Evolutionary conservation across 306 rosid species (phyloP).

Genomic region (Sphenostylis stenocarpa): DNA sequence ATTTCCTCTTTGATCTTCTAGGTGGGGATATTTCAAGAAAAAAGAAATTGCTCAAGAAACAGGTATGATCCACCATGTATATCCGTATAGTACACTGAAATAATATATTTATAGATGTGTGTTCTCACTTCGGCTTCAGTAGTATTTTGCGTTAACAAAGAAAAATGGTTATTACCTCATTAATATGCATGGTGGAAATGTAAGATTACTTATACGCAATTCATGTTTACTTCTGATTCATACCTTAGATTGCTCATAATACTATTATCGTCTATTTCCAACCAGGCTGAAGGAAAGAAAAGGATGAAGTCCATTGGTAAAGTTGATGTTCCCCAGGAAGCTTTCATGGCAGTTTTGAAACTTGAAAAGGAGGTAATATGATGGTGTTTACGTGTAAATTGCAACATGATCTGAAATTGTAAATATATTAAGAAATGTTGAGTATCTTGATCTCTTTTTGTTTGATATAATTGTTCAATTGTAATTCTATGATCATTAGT

Average conservation of each 20-base stretch:
- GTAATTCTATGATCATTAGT: neutral
- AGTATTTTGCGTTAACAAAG: neutral
- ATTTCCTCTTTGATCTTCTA: conserved; percentile 31
- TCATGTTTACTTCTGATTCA: conserved; percentile 11
- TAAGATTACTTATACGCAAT: neutral
- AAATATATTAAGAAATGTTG: conserved; percentile 22
- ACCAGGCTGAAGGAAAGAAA: conserved; percentile 94
- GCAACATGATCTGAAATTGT: conserved; percentile 33
- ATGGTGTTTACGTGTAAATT: conserved; percentile 30
- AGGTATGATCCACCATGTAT: conserved; percentile 44
- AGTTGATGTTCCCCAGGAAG: conserved; percentile 96
- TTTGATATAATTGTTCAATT: conserved; percentile 24
- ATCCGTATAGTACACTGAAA: conserved; percentile 4
- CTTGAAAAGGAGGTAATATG: conserved; percentile 90
- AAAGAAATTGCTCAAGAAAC: conserved; percentile 90
- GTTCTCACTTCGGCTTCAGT: conserved; percentile 1
- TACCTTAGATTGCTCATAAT: conserved; percentile 9
- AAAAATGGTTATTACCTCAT: conserved; percentile 6
- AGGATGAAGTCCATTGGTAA: conserved; percentile 93
- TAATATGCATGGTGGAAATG: conserved; percentile 4
- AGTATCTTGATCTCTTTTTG: conserved; percentile 22
- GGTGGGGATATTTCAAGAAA: conserved; percentile 89
- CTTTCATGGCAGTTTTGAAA: conserved; percentile 97
- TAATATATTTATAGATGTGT: neutral
- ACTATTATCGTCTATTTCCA: conserved; percentile 11